Conservation (phyloP, 129 eudicot genomes). For the carrot (Daucus carota) region DNA sequence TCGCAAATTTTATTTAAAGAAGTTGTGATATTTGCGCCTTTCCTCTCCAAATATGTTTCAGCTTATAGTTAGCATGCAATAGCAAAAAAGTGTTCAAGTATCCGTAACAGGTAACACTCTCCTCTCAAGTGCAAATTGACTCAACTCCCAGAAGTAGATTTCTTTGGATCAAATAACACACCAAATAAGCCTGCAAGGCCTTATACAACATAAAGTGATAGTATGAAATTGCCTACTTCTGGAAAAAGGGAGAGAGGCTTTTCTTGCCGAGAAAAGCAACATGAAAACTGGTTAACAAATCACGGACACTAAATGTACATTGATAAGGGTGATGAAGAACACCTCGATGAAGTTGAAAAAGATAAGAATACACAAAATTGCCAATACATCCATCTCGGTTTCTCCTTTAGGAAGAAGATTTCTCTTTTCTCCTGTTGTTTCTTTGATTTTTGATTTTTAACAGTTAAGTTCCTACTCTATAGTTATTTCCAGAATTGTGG, state of each 20-base stretch:
- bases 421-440: background rate
- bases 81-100: too few relatives aligned
- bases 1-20: too few relatives aligned
- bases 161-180: background rate
- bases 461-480: constrained; percentile 46
- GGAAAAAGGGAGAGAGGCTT: background rate
- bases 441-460: background rate
- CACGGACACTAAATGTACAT: background rate
- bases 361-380: background rate
- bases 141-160: background rate
- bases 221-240: background rate
- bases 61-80: too few relatives aligned
- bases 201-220: background rate
- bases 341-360: background rate
- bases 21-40: too few relatives aligned
- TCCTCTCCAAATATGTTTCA: too few relatives aligned
- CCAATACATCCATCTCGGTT: background rate
- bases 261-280: background rate
- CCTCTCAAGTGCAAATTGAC: background rate
- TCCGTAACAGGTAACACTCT: too few relatives aligned
- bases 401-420: too few relatives aligned
- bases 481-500: constrained; percentile 76
- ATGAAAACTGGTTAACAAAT: background rate
- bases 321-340: background rate
- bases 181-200: background rate